These are phyloP conservation scores for Stachybotrys elegans DNA, from an alignment of 2,329 filamentous ascomycete genomes.

Conservation along the genomic window DNA sequence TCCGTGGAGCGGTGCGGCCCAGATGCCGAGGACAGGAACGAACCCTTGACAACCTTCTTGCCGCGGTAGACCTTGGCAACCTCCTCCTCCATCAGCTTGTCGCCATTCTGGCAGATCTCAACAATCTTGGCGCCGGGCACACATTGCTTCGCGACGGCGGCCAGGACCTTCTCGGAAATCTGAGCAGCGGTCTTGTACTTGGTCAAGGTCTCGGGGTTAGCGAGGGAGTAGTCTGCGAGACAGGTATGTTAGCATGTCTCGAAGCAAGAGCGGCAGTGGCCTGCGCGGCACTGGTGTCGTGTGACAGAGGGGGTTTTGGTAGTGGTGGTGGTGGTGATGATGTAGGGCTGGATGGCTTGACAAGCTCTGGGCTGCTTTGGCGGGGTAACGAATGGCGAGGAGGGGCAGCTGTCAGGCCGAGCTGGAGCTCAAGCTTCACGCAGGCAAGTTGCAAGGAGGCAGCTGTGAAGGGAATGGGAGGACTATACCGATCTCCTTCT, in stretches of 20 bases:
- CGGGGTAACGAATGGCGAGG: slow-evolving; percentile 4
- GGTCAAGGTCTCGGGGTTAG: slow-evolving; percentile 90
- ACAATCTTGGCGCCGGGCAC: slow-evolving; percentile 88
- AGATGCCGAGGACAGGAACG: slow-evolving; percentile 14
- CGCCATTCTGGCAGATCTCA: slow-evolving; percentile 90
- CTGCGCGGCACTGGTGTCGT: no score
- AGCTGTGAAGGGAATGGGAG: not conserved
- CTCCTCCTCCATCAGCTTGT: slow-evolving; percentile 92
- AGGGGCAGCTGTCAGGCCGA: not conserved
- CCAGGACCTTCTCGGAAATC: slow-evolving; percentile 94
- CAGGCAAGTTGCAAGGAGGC: no score
- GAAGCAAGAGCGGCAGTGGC: slow-evolving; percentile 21
- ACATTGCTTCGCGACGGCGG: slow-evolving; percentile 69
- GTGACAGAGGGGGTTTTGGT: slow-evolving; percentile 2
- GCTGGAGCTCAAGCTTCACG: not conserved
- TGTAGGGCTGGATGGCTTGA: not conserved
- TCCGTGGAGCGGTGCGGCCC: slow-evolving; percentile 11
- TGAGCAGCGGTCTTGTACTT: slow-evolving; percentile 97
- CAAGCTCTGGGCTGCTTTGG: slow-evolving; percentile 3
- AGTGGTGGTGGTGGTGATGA: not conserved
- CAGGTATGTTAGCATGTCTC: no score
- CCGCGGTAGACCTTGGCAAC: slow-evolving; percentile 94
- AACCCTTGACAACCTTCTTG: slow-evolving; percentile 93
- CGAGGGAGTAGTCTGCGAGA: slow-evolving; percentile 73
- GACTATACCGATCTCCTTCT: slow-evolving; percentile 39